Conservation (phyloP, 1,284 basidiomycete genomes). For the Ustilago sp. region DNA sequence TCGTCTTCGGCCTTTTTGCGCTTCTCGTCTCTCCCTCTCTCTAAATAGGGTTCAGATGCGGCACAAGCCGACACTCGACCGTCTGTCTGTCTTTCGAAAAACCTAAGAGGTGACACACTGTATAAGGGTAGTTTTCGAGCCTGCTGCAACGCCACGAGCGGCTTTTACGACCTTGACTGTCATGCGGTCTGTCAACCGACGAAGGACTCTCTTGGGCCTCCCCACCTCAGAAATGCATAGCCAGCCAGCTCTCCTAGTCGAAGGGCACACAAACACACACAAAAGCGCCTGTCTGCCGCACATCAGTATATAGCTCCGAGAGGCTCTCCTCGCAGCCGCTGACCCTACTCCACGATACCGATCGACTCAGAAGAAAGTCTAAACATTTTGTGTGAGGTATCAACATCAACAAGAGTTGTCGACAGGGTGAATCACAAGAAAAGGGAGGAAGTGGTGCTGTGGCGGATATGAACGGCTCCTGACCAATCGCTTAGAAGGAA, state of each 20-base stretch:
- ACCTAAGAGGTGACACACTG: neutral
- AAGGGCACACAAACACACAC: neutral
- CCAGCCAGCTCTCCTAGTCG: neutral
- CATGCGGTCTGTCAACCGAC: conserved; percentile 7
- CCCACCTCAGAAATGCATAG: neutral
- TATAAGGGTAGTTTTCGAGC: neutral
- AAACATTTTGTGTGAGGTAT: neutral
- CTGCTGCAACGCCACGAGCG: conserved; percentile 7
- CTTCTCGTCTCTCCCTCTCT: neutral
- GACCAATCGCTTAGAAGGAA: conserved; percentile 9
- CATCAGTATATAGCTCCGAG: neutral
- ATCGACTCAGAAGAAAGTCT: neutral
- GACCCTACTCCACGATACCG: no score
- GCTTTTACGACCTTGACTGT: conserved; percentile 35
- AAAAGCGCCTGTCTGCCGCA: conserved; percentile 16
- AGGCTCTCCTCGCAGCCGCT: neutral
- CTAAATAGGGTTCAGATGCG: no score
- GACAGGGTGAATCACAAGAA: neutral
- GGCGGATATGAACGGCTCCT: neutral
- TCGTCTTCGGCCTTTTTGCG: conserved; percentile 3
- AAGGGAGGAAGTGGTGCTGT: neutral
- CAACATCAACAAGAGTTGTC: neutral
- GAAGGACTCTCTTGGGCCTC: neutral
- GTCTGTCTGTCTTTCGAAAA: no score
- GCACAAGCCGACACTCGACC: neutral